These are phyloP conservation scores for Penicillium coffeae DNA, from an alignment of 495 filamentous ascomycete species.

Conservation along the genomic window DNA sequence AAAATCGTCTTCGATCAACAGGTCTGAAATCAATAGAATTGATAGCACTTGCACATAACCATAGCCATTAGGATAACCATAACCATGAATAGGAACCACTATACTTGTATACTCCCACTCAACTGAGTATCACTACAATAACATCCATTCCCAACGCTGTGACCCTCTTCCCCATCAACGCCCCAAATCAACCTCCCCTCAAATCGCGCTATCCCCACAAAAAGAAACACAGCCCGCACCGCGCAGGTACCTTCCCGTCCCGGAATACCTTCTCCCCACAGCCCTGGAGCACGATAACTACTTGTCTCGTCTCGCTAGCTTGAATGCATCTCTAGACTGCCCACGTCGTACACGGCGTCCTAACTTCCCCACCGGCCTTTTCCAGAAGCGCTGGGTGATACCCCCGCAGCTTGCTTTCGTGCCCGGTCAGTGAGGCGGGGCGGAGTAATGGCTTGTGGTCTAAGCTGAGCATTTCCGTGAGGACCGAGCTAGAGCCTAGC, in stretches of 20 bases:
- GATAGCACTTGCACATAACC: no score
- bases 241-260: conserved; percentile 18
- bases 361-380: conserved; percentile 8
- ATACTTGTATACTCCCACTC: no score
- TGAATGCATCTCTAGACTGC: conserved; percentile 14
- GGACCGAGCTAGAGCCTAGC: conserved; percentile 13
- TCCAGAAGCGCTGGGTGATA: conserved; percentile 27
- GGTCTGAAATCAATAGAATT: no score
- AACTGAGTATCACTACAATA: no score
- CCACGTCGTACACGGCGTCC: conserved; percentile 26
- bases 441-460: conserved; percentile 5
- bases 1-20: no score
- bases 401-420: conserved; percentile 20
- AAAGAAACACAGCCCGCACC: conserved; percentile 23
- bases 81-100: no score
- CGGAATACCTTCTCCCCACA: conserved; percentile 21
- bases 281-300: conserved; percentile 14
- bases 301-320: conserved; percentile 30
- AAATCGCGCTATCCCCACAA: conserved; percentile 26
- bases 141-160: conserved; percentile 1
- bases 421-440: conserved; percentile 13
- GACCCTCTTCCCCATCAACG: conserved; percentile 19
- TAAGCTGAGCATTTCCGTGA: conserved; percentile 13
- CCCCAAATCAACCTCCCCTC: conserved; percentile 26
- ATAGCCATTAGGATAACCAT: no score